Conservation (phyloP, 1,139 yeast genomes). For the Candida neerlandica region DNA sequence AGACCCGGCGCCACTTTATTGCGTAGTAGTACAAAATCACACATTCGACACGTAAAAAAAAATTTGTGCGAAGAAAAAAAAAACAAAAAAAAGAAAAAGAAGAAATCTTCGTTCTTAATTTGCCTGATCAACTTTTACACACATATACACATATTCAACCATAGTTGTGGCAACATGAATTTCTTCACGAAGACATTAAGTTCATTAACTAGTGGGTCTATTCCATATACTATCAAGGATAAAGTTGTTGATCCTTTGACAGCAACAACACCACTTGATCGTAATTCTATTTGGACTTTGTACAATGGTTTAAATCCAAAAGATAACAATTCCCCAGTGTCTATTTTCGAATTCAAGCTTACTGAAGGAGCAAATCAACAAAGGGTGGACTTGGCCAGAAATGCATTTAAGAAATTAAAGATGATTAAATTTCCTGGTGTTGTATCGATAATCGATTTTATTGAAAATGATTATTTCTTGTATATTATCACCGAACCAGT, state of each 20-base stretch:
- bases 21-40: no score
- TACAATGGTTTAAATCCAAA: slow-evolving; percentile 51
- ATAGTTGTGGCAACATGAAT: slow-evolving; percentile 43
- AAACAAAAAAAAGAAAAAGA: no score
- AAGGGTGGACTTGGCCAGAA: slow-evolving; percentile 50
- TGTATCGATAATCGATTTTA: slow-evolving; percentile 65
- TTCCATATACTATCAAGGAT: slow-evolving; percentile 60
- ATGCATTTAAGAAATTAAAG: slow-evolving; percentile 66
- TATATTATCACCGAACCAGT: slow-evolving; percentile 80
- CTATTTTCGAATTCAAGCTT: slow-evolving; percentile 67
- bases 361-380: slow-evolving; percentile 39
- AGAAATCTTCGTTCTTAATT: no score
- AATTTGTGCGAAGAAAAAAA: no score
- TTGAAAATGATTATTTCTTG: slow-evolving; percentile 62
- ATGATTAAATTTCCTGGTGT: slow-evolving; percentile 79
- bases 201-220: slow-evolving; percentile 53
- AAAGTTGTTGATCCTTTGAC: slow-evolving; percentile 31
- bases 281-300: slow-evolving; percentile 49
- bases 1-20: no score
- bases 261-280: slow-evolving; percentile 11
- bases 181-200: slow-evolving; percentile 60
- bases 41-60: no score
- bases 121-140: no score
- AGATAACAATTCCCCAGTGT: slow-evolving; percentile 38
- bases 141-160: no score